Percentiles rank a stretch among this genome's conserved stretches.
These are phyloP conservation scores for Erysimum cheiri DNA, from an alignment of 441 rosid species.

Conservation along the genomic window DNA sequence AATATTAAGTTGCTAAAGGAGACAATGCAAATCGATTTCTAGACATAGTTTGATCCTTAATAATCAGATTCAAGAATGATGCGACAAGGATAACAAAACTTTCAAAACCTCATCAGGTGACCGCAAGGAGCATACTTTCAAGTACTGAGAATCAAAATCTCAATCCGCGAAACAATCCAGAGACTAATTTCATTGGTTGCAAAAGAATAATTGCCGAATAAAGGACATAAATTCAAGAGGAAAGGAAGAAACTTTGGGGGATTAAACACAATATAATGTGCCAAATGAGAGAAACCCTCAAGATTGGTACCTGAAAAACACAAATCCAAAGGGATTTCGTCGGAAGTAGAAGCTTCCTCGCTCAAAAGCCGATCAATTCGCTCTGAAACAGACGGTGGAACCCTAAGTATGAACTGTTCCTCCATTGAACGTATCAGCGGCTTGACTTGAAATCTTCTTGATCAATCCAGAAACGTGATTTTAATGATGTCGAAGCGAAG, in stretches of 20 bases:
- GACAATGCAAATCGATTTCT: not conserved
- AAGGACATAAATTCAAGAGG: not conserved
- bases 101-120: not conserved
- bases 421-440: constrained; percentile 55
- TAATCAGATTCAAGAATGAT: constrained; percentile 21
- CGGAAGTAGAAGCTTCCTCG: constrained; percentile 65
- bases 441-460: constrained; percentile 30
- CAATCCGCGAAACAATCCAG: no score
- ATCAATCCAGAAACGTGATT: not conserved
- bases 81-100: constrained; percentile 18
- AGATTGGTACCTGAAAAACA: constrained; percentile 64
- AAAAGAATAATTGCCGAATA: not conserved
- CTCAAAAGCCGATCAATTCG: constrained; percentile 72
- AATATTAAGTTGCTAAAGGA: not conserved
- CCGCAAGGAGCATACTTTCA: not conserved
- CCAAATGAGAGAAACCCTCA: not conserved
- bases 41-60: not conserved
- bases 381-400: constrained; percentile 92
- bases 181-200: not conserved
- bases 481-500: no score
- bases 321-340: constrained; percentile 80
- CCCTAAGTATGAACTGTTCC: constrained; percentile 90
- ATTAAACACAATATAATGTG: not conserved
- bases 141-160: not conserved
- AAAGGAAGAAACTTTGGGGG: constrained; percentile 16